Evolutionary conservation across 306 rosid species (phyloP).

Genomic region (Ammopiptanthus mongolicus): DNA sequence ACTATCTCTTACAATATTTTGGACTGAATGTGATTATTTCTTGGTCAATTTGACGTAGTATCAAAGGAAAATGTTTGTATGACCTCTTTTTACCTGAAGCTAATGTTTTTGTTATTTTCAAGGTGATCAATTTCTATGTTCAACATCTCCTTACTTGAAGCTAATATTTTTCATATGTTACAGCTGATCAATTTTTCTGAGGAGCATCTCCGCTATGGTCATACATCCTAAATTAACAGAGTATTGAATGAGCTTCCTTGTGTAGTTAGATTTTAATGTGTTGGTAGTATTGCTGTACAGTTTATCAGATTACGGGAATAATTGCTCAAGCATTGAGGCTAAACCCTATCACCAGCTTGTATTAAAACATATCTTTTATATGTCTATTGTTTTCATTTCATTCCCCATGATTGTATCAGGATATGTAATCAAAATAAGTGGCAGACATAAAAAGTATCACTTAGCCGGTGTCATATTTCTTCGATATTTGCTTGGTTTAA

Average conservation of each 20-base stretch:
- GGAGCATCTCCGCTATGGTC: conserved; percentile 76
- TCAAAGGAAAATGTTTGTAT: neutral
- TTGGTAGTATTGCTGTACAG: conserved; percentile 15
- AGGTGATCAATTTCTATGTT: conserved; percentile 85
- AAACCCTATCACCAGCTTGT: no score
- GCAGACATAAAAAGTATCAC: no score
- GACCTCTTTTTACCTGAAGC: neutral
- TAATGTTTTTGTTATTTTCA: conserved; percentile 23
- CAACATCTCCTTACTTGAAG: neutral
- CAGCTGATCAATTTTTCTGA: conserved; percentile 90
- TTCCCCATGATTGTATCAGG: no score
- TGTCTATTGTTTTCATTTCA: no score
- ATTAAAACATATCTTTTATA: no score
- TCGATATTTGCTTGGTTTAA: no score
- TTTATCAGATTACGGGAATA: no score
- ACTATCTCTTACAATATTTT: neutral
- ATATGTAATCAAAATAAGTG: no score
- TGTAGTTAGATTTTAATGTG: conserved; percentile 26
- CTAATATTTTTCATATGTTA: conserved; percentile 15
- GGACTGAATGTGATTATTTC: neutral
- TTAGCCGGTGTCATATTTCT: no score
- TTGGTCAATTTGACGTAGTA: neutral
- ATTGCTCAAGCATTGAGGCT: no score
- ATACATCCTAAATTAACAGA: conserved; percentile 32
- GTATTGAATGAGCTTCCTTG: conserved; percentile 11